A percentile compares a stretch with the other conserved stretches of the same genome.
phyloP scores from a whole-genome alignment of 2,329 filamentous ascomycete genomes.

The Alternaria angustiovoidea region DNA sequence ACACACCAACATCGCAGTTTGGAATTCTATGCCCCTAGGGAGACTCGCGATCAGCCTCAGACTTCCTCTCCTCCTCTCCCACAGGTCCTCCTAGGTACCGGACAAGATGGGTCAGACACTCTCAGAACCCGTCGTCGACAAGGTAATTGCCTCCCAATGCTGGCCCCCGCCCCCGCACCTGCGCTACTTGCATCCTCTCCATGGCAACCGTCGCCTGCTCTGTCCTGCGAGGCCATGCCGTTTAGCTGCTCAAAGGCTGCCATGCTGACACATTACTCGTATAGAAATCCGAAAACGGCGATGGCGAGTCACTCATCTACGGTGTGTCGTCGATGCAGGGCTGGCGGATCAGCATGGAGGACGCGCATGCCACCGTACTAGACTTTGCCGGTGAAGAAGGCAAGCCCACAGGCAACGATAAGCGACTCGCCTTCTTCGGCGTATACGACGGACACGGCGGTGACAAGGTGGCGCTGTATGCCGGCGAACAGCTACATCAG shows the following conservation, averaged over 20 bases:
- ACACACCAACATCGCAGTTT: constrained; percentile 35
- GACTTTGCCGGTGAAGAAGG: constrained; percentile 70
- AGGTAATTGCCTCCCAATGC: constrained; percentile 70
- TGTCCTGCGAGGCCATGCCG: constrained; percentile 7
- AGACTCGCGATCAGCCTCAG: constrained; percentile 30
- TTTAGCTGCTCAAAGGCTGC: no score
- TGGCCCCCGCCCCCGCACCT: constrained; percentile 42
- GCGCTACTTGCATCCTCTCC: constrained; percentile 16
- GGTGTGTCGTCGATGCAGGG: constrained; percentile 99
- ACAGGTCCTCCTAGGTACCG: constrained; percentile 41
- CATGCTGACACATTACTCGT: constrained; percentile 13
- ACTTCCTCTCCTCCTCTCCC: constrained; percentile 30
- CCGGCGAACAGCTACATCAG: constrained; percentile 90
- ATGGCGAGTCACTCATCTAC: constrained; percentile 91
- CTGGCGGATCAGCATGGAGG: constrained; percentile 99
- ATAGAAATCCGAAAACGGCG: constrained; percentile 85
- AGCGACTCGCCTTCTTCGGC: constrained; percentile 91
- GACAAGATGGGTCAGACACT: constrained; percentile 93
- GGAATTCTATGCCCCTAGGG: constrained; percentile 46
- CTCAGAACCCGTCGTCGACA: constrained; percentile 98
- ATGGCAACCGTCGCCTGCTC: constrained; percentile 22
- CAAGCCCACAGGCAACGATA: constrained; percentile 69
- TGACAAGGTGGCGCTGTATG: constrained; percentile 93
- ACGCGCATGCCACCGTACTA: constrained; percentile 88
- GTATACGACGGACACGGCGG: constrained; percentile 98